Conservation (phyloP, 73 alveolate species). For the Blepharisma japonicum region DNA sequence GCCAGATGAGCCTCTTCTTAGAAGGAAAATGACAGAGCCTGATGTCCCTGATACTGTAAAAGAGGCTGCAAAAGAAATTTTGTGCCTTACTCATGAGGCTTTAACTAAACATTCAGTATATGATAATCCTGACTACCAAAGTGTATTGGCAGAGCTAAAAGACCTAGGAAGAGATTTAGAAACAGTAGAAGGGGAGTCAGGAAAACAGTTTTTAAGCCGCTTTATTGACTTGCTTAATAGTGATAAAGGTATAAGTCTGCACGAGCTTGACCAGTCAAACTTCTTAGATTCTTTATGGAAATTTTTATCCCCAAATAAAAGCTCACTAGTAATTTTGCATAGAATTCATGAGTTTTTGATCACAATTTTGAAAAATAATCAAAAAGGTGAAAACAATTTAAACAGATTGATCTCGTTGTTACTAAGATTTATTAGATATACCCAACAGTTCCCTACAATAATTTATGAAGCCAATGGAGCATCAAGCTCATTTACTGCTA, state of each 20-base stretch:
- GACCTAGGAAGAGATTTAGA: not conserved
- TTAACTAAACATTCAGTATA: not conserved
- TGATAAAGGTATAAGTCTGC: not conserved
- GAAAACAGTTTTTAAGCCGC: not conserved
- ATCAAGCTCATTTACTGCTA: not conserved
- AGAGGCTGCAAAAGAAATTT: no score
- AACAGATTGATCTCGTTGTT: not conserved
- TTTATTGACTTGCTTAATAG: slow-evolving; percentile 2
- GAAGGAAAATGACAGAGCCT: no score
- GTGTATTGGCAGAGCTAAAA: not conserved
- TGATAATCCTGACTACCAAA: not conserved
- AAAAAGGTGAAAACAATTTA: not conserved
- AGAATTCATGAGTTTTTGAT: not conserved
- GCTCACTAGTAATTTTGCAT: not conserved
- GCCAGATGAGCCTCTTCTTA: no score
- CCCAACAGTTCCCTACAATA: slow-evolving; percentile 7
- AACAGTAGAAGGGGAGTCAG: not conserved
- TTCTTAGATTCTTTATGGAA: not conserved
- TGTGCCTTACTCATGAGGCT: no score
- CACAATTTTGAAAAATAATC: not conserved
- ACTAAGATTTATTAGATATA: not conserved
- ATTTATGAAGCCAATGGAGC: not conserved
- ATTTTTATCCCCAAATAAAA: not conserved
- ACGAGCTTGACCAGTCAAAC: not conserved
- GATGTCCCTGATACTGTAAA: no score